Percentiles rank a stretch among this genome's conserved stretches.
Evolutionary conservation across 768 basidiomycete genomes (phyloP).

Genomic region (Tulasnella sp.): DNA sequence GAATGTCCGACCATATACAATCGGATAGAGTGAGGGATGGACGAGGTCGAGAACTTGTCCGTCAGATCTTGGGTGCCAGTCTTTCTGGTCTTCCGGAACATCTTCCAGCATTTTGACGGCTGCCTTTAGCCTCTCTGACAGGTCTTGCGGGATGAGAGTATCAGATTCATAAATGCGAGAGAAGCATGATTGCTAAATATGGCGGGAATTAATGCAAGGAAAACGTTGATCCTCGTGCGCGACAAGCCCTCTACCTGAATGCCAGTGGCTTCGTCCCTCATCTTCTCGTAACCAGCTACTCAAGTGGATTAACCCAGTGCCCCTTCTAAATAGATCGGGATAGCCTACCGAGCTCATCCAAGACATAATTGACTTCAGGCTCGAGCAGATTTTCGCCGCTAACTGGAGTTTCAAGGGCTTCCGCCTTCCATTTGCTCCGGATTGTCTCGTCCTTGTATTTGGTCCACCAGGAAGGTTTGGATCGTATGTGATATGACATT

Average conservation of each 20-base stretch:
- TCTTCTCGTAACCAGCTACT: conserved; percentile 8
- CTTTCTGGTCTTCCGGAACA: conserved; percentile 33
- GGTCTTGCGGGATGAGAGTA: conserved; percentile 30
- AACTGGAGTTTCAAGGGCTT: conserved; percentile 3
- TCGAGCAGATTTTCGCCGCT: background rate
- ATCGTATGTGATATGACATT: conserved; percentile 20
- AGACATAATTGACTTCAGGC: conserved; percentile 17
- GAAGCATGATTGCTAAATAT: conserved; percentile 15
- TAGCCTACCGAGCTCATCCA: conserved; percentile 9
- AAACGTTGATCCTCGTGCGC: too few species aligned
- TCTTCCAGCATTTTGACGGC: conserved; percentile 33
- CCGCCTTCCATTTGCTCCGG: conserved; percentile 14
- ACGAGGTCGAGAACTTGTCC: conserved; percentile 37
- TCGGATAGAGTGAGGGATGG: conserved; percentile 35
- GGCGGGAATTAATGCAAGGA: background rate
- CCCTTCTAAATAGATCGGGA: background rate
- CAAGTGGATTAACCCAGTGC: background rate
- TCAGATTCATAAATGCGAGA: conserved; percentile 31
- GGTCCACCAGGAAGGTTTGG: conserved; percentile 20
- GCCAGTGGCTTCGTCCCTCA: conserved; percentile 15
- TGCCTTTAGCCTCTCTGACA: conserved; percentile 24
- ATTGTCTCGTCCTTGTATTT: conserved; percentile 24
- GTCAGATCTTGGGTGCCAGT: conserved; percentile 38
- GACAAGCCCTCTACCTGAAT: background rate
- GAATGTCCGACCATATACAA: conserved; percentile 35